Evolutionary conservation across 768 basidiomycete genomes (phyloP).

Genomic region (Punctularia strigosozonata): DNA sequence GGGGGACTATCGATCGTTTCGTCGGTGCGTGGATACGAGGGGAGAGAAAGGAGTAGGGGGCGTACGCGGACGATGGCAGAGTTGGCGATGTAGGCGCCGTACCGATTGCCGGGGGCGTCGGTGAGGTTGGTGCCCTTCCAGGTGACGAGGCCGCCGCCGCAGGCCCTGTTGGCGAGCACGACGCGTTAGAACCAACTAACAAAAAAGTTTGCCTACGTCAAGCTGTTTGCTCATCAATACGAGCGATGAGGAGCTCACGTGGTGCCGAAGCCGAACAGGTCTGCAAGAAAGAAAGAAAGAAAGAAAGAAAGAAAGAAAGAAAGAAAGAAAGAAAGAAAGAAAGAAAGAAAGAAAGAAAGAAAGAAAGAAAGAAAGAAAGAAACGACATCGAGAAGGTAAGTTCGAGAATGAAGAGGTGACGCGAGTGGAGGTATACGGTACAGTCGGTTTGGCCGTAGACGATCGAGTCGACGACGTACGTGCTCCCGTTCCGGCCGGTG

Average conservation of each 20-base stretch:
- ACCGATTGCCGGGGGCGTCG: slow-evolving; percentile 35
- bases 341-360: too few relatives aligned
- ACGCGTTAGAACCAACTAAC: slow-evolving; percentile 48
- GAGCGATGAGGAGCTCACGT: slow-evolving; percentile 26
- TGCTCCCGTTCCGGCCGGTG: slow-evolving; percentile 44
- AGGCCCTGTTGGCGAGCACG: slow-evolving; percentile 48
- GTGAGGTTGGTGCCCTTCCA: slow-evolving; percentile 51
- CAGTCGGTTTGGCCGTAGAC: slow-evolving; percentile 58
- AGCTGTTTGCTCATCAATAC: too few relatives aligned
- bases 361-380: too few relatives aligned
- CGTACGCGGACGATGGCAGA: slow-evolving; percentile 46
- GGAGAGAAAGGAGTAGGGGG: too few relatives aligned
- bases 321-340: too few relatives aligned
- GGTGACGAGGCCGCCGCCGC: slow-evolving; percentile 53
- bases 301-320: too few relatives aligned
- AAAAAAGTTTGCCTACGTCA: too few relatives aligned
- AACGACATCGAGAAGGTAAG: too few relatives aligned
- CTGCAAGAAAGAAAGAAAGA: too few relatives aligned
- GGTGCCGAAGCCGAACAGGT: slow-evolving; percentile 50
- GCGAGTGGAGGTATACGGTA: slow-evolving; percentile 15
- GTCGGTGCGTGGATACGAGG: too few relatives aligned
- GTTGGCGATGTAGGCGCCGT: slow-evolving; percentile 44
- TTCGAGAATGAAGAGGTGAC: too few relatives aligned
- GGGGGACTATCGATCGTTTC: too few relatives aligned
- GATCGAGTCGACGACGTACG: slow-evolving; percentile 49